Base-by-base conservation (phyloP, 2,329 filamentous ascomycete genomes). In the Fusarium oligoseptatum region DNA sequence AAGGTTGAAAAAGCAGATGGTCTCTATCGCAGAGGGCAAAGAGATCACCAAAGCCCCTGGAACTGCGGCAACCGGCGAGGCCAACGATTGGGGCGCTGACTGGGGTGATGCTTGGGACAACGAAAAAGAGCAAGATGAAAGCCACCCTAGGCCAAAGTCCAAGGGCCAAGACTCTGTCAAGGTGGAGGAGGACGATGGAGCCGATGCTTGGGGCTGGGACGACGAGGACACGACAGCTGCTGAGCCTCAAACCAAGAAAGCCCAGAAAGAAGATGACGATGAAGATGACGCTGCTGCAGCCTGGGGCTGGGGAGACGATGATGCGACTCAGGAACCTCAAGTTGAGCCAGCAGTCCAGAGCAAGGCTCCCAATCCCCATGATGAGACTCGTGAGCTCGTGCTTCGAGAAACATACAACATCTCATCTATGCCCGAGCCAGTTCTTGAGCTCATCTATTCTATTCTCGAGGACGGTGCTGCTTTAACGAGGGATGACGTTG, bases 321-420 rank as follows among this genome's bases (percentile, higher is more conserved):
- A 93, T 17, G 52, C 74, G 17, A 48, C 76, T 50, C 72, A 78
- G 36, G 80, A 77, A 15, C 72, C 79, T 36, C 73, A 78, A 20
- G 64, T 70, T 14, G 41, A 67, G 9, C 67, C 76, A 10, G 39
- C 66, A 45, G 24, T 61, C 14, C 24, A 71, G 70, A 17, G 52
- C 45, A 65, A 75, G 60, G 7, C 77, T 45, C 37, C 72, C 29
- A 73, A 78, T 36, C 50, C 77, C 8, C 76, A 82, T 34, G 64
- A 72, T 5, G 69, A 86, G 48, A 85, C 87, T 10, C 87, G 91
- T 65, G 93, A 97, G 80, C 85, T 98, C 68, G 93, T 94, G 0
- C 84, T 98, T 52, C 93, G 89, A 71, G 97, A 99, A 83, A 93
- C 89, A 2, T 99, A 98, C 82, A 94, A 92, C 68, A 93, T 98